phyloP scores from a whole-genome alignment of 345 rosid genomes.

The Arabis hirsuta region DNA sequence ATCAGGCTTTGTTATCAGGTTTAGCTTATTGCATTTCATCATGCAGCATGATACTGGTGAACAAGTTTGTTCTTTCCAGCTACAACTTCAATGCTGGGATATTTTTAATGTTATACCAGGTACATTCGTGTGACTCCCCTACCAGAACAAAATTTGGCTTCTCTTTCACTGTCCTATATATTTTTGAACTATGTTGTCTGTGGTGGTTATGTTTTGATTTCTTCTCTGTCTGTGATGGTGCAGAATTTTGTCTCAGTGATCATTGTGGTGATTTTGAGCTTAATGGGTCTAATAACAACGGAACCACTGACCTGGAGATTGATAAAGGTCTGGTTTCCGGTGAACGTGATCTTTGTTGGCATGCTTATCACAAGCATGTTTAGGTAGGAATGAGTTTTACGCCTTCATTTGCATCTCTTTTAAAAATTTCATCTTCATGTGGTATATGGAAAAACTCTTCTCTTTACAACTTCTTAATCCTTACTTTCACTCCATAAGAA shows the following conservation, averaged over 20 bases:
- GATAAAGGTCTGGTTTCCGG: constrained; percentile 96
- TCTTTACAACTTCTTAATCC: neutral
- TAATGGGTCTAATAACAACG: constrained; percentile 71
- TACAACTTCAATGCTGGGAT: constrained; percentile 95
- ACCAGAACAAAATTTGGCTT: neutral
- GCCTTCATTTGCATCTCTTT: neutral
- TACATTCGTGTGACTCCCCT: constrained; percentile 34
- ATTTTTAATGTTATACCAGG: constrained; percentile 97
- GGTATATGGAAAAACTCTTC: neutral
- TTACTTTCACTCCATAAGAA: constrained; percentile 6
- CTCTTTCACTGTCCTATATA: constrained; percentile 5
- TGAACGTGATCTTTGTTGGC: constrained; percentile 91
- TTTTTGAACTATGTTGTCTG: constrained; percentile 55
- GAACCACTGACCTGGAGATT: constrained; percentile 87
- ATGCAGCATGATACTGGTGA: constrained; percentile 95
- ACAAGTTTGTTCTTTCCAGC: constrained; percentile 93
- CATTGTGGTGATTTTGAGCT: constrained; percentile 70
- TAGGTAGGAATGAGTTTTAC: constrained; percentile 59
- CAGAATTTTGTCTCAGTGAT: constrained; percentile 94
- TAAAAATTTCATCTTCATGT: neutral
- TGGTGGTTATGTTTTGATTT: neutral
- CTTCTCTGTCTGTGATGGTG: constrained; percentile 42
- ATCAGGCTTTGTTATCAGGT: constrained; percentile 85
- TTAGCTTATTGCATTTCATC: constrained; percentile 94
- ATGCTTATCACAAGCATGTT: constrained; percentile 99